phyloP scores from a whole-genome alignment of 2,329 filamentous ascomycete species.

The Ophiostoma fasciatum region DNA sequence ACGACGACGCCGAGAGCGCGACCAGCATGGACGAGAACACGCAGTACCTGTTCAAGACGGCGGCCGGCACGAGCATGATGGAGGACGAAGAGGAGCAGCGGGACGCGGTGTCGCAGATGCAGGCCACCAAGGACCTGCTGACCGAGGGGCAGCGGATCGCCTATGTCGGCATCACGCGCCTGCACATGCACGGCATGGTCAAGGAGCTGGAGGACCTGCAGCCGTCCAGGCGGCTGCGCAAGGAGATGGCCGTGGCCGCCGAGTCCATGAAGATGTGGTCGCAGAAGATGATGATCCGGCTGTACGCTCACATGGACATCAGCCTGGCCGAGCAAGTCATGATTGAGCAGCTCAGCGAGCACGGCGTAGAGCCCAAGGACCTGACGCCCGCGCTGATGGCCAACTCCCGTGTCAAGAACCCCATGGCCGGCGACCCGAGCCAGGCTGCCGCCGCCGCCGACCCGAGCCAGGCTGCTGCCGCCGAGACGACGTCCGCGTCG shows the following conservation, averaged over 20 bases:
- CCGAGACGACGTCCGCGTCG: background rate
- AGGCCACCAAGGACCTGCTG: conserved; percentile 87
- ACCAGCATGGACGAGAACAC: conserved; percentile 98
- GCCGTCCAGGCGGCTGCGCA: conserved; percentile 49
- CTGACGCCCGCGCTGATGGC: conserved; percentile 77
- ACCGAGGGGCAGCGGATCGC: conserved; percentile 93
- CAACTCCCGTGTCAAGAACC: conserved; percentile 86
- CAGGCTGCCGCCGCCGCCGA: conserved; percentile 1
- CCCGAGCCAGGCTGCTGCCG: conserved; percentile 5
- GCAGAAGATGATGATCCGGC: conserved; percentile 92
- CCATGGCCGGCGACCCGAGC: conserved; percentile 45
- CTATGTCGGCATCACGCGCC: conserved; percentile 78
- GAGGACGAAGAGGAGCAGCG: conserved; percentile 69
- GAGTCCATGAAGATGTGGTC: conserved; percentile 91
- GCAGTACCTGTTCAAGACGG: conserved; percentile 72
- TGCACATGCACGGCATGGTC: conserved; percentile 68
- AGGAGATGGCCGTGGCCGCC: conserved; percentile 49
- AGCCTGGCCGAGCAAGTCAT: conserved; percentile 84
- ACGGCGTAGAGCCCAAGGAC: conserved; percentile 75
- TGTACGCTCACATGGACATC: conserved; percentile 96
- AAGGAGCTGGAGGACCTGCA: conserved; percentile 50
- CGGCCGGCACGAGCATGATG: conserved; percentile 36
- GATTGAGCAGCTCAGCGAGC: conserved; percentile 92
- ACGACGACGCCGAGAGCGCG: conserved; percentile 85
- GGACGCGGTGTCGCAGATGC: conserved; percentile 78